Evolutionary conservation across 192 early-diverging fungal genomes (phyloP).

Genomic region (Coemansia sp.): DNA sequence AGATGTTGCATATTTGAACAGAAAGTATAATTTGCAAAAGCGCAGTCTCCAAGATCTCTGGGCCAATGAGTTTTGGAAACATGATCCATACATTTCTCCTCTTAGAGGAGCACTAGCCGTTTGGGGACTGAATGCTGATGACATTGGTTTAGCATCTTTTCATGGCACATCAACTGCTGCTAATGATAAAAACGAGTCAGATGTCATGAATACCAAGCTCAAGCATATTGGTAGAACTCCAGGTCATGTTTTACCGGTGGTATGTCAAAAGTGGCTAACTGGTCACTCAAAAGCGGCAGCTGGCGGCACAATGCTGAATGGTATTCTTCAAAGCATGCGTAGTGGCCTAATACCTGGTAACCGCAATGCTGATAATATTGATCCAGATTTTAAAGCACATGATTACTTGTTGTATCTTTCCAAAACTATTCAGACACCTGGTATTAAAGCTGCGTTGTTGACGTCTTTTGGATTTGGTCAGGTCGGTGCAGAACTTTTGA

Average conservation of each 20-base stretch:
- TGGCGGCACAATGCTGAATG: slow-evolving; percentile 90
- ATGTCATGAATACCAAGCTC: slow-evolving; percentile 79
- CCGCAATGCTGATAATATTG: slow-evolving; percentile 58
- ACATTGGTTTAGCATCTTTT: slow-evolving; percentile 88
- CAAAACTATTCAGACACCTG: slow-evolving; percentile 60
- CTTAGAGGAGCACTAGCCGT: slow-evolving; percentile 80
- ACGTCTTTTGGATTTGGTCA: slow-evolving; percentile 69
- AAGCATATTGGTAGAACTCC: slow-evolving; percentile 76
- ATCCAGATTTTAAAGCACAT: slow-evolving; percentile 64
- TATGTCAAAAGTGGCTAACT: slow-evolving; percentile 88
- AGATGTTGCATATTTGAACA: too few relatives aligned
- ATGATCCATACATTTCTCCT: slow-evolving; percentile 74
- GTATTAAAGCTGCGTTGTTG: slow-evolving; percentile 60
- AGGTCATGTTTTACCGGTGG: slow-evolving; percentile 73
- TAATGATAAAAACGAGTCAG: slow-evolving; percentile 93
- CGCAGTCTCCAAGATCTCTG: too few relatives aligned
- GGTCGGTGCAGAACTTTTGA: slow-evolving; percentile 60
- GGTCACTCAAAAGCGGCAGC: slow-evolving; percentile 89
- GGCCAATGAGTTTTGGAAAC: slow-evolving; percentile 69
- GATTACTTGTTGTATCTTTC: slow-evolving; percentile 82
- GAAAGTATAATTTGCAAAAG: too few relatives aligned
- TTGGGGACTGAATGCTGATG: slow-evolving; percentile 82
- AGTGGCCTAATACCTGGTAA: slow-evolving; percentile 86
- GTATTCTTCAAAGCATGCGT: slow-evolving; percentile 73
- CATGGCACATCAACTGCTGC: slow-evolving; percentile 93